Percentiles rank a stretch among this genome's conserved stretches.
phyloP scores from a whole-genome alignment of 2,329 filamentous ascomycete genomes.

The Fusarium sp. region DNA sequence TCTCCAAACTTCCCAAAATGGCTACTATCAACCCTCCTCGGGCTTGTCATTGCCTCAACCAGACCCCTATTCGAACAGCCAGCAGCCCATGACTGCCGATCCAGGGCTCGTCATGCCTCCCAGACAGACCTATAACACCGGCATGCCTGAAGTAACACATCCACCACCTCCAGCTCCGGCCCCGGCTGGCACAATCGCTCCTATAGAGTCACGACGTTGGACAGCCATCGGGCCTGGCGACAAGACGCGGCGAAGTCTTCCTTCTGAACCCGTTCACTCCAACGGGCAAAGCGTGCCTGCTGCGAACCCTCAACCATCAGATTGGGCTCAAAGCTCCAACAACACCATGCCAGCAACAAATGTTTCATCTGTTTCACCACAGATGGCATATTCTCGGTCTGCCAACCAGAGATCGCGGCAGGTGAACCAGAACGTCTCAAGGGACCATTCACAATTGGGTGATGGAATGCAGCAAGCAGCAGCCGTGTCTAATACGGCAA shows the following conservation, averaged over 20 bases:
- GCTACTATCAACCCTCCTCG: constrained; percentile 47
- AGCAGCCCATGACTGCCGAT: constrained; percentile 15
- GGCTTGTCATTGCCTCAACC: constrained; percentile 42
- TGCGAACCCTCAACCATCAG: constrained; percentile 23
- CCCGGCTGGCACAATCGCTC: constrained; percentile 19
- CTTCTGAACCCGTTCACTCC: constrained; percentile 22
- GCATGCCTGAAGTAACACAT: constrained; percentile 24
- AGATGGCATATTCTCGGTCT: constrained; percentile 19
- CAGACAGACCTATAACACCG: constrained; percentile 21
- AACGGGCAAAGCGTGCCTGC: constrained; percentile 5
- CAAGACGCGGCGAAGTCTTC: constrained; percentile 30
- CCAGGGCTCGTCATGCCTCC: constrained; percentile 29
- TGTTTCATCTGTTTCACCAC: constrained; percentile 27
- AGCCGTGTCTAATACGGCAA: constrained; percentile 20
- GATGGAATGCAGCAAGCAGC: constrained; percentile 11
- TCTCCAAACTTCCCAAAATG: constrained; percentile 25
- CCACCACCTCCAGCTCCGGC: constrained; percentile 18
- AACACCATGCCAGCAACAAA: constrained; percentile 6
- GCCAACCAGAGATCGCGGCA: constrained; percentile 7
- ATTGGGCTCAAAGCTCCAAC: constrained; percentile 23
- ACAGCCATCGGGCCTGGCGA: constrained; percentile 4
- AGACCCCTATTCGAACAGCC: constrained; percentile 29
- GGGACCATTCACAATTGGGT: constrained; percentile 17
- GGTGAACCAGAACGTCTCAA: constrained; percentile 14
- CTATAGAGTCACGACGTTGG: constrained; percentile 29